phyloP scores from a whole-genome alignment of 116 monocot genomes.

The Cymodocea nodosa region DNA sequence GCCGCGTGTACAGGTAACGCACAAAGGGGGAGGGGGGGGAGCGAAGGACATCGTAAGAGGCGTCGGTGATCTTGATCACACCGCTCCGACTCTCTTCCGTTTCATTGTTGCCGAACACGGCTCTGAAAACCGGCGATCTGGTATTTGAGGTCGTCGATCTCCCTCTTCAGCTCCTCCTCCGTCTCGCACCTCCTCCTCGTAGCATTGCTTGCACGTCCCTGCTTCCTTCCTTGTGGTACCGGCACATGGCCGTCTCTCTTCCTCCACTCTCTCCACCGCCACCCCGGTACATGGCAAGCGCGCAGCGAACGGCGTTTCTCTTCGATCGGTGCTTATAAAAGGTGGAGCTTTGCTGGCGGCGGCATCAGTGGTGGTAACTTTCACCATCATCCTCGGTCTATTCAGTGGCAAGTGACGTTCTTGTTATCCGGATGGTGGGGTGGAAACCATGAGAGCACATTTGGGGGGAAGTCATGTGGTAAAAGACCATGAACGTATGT shows the following conservation, averaged over 20 bases:
- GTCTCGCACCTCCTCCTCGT: slow-evolving; percentile 99
- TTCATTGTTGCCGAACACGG: slow-evolving; percentile 83
- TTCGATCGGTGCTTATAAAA: too few species aligned
- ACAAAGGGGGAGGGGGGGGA: too few species aligned
- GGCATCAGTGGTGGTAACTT: too few species aligned
- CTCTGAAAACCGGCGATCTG: slow-evolving; percentile 84
- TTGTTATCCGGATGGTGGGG: too few species aligned
- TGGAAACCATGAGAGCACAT: too few species aligned
- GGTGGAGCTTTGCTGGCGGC: too few species aligned
- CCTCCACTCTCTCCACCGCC: background rate
- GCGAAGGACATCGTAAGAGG: slow-evolving; percentile 67
- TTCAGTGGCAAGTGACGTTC: too few species aligned
- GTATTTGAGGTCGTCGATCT: slow-evolving; percentile 94
- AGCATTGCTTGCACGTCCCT: slow-evolving; percentile 91
- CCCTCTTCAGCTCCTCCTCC: slow-evolving; percentile 93
- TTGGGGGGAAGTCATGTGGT: too few species aligned
- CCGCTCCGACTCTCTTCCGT: slow-evolving; percentile 91
- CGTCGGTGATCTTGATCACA: slow-evolving; percentile 63
- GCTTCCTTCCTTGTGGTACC: slow-evolving; percentile 53
- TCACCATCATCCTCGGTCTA: too few species aligned
- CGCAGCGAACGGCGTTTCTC: too few species aligned
- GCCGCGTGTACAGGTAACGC: slow-evolving; percentile 84
- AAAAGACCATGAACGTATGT: too few species aligned
- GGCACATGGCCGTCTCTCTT: slow-evolving; percentile 32
- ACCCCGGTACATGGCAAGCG: too few species aligned